phyloP scores from a whole-genome alignment of 495 filamentous ascomycete genomes.

The Xanthoparmelia taractica region DNA sequence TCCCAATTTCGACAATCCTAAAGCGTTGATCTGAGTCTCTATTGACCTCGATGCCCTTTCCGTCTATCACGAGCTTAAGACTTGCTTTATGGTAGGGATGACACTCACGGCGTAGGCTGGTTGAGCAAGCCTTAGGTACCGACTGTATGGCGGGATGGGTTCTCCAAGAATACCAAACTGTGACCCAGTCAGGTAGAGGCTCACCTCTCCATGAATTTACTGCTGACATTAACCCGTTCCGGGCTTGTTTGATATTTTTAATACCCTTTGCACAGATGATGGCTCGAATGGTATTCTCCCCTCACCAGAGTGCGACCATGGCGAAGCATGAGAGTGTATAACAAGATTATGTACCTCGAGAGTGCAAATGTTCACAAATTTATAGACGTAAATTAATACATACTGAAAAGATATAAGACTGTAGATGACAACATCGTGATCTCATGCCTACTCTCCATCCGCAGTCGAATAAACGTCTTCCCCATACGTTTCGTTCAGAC shows the following conservation, averaged over 20 bases:
- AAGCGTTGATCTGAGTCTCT: too few relatives aligned
- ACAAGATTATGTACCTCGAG: background rate
- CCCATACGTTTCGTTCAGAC: conserved; percentile 62
- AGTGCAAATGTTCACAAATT: too few relatives aligned
- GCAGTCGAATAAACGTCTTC: conserved; percentile 45
- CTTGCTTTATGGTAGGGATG: background rate
- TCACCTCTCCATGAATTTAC: too few relatives aligned
- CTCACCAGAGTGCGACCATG: background rate
- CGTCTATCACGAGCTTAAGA: background rate
- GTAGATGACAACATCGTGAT: background rate
- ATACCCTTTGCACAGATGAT: background rate
- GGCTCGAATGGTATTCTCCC: background rate
- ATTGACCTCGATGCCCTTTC: background rate
- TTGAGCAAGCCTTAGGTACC: background rate
- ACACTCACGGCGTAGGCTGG: background rate
- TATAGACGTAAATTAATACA: background rate
- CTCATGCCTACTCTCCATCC: conserved; percentile 11
- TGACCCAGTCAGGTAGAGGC: too few relatives aligned
- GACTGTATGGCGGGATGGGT: background rate
- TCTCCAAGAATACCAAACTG: too few relatives aligned
- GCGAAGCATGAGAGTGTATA: background rate
- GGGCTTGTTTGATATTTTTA: too few relatives aligned
- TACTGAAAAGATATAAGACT: background rate
- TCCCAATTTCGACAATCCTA: too few relatives aligned
- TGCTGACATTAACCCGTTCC: too few relatives aligned